Conservation (phyloP, 2,329 filamentous ascomycete species). For the Diaporthe batatas region DNA sequence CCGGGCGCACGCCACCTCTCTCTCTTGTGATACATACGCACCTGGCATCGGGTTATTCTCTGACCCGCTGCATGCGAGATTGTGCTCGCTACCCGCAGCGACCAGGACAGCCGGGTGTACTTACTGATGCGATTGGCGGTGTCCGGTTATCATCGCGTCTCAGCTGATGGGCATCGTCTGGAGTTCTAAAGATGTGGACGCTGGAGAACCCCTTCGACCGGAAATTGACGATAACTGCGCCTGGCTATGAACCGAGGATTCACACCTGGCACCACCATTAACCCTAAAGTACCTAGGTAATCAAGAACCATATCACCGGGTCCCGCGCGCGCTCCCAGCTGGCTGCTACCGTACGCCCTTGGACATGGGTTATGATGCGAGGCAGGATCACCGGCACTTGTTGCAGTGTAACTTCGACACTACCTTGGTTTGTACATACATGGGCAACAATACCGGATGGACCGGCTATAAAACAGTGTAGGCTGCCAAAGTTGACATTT, state of each 20-base stretch:
- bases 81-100: neutral
- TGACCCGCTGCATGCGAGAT: neutral
- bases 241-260: neutral
- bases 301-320: neutral
- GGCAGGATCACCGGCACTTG: neutral
- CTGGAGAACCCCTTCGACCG: neutral
- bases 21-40: neutral
- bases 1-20: too few relatives aligned
- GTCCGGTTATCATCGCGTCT: neutral
- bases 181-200: neutral
- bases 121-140: neutral
- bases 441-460: too few relatives aligned
- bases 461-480: neutral
- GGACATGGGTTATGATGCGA: neutral
- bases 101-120: neutral
- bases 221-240: neutral
- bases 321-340: neutral
- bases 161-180: neutral
- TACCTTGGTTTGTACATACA: neutral
- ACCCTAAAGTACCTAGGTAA: too few relatives aligned
- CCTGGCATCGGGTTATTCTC: neutral
- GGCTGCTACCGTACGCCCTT: neutral
- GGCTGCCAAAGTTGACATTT: neutral
- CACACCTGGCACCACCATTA: neutral
- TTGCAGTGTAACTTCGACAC: slow-evolving; percentile 12